Evolutionary conservation across 2,329 filamentous ascomycete genomes (phyloP), one percentile per base, ranked within the genome.

Genomic region (Penicillium sp.): DNA sequence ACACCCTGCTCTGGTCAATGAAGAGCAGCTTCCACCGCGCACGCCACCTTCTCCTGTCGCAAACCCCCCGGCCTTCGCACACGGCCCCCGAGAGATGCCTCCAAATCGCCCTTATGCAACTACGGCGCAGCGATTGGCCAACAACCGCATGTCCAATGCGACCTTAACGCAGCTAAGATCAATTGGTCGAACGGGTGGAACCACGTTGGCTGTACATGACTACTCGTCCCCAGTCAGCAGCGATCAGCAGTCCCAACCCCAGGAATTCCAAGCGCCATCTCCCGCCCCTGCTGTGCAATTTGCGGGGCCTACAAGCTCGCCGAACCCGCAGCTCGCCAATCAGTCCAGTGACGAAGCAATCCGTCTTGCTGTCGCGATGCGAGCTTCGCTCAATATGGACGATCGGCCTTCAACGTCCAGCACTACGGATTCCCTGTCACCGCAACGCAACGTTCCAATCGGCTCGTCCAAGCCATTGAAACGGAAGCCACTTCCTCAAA

Each of bases 161-260:
- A 97, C 93, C 1, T 79, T 97, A 44, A 82, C 87, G 43, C 91
- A 97, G 69, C 81, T 97, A 69, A 85, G 85, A 29, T 88, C 87
- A 62, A 89, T 88, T 44, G 85, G 84, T 51, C 83, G 82, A 22
- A 72, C 84, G 47, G 69, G 77, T 45, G 68, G 68, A 55, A 74
- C 75, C 41, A 69, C 70, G 23, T 73, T 58, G 27, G 72, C 51
- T 70, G 73, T 52, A 70, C 73, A 52, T 67, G 73, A 55, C 72
- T 76, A 49, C 15, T 58, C 58, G 2, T 46, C 52, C n/a, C 53
- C 43, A 31, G 45, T 18, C 37, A 54, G 51, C 37, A 54, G 51
- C 29, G 44, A 56, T 43, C 52, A 59, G 20, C 51, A 49, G n/a
- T 47, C 48, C 23, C 51, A 53, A 15, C 37, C 49, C 27, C 49